A percentile compares a stretch with the other conserved stretches of the same genome.
These are phyloP conservation scores for Boletales sp. DNA, from an alignment of 768 basidiomycete genomes.

Conservation along the genomic window DNA sequence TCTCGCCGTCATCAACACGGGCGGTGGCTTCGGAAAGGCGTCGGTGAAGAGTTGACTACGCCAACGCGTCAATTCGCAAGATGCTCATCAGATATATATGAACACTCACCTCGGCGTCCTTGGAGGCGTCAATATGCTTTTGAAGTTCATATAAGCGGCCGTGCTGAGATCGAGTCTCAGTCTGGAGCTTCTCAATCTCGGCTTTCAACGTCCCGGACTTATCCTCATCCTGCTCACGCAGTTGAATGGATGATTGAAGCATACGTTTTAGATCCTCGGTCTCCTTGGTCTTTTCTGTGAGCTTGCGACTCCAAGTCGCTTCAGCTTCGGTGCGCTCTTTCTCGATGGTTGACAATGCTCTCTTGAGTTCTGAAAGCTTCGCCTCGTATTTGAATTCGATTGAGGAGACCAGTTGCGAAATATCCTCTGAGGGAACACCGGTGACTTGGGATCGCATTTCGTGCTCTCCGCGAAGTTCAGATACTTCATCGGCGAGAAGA, in stretches of 20 bases:
- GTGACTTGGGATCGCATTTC: constrained; percentile 42
- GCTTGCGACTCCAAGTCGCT: constrained; percentile 83
- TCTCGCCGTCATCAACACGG: constrained; percentile 53
- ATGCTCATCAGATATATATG: not conserved
- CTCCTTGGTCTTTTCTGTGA: constrained; percentile 75
- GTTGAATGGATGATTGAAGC: constrained; percentile 55
- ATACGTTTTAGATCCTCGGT: constrained; percentile 64
- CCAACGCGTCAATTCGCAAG: not conserved
- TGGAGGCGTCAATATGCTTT: constrained; percentile 42
- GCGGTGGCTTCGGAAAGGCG: constrained; percentile 47
- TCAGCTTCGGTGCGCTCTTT: constrained; percentile 85
- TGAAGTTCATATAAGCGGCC: constrained; percentile 55
- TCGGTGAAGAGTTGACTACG: constrained; percentile 43
- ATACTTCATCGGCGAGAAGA: constrained; percentile 68
- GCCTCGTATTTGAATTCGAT: constrained; percentile 76
- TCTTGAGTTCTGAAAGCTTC: constrained; percentile 67
- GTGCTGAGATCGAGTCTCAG: constrained; percentile 46
- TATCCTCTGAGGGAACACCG: constrained; percentile 53
- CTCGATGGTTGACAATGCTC: constrained; percentile 61
- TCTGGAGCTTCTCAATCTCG: constrained; percentile 52
- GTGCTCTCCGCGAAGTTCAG: constrained; percentile 59
- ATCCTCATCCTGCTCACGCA: constrained; percentile 57
- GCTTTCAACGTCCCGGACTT: constrained; percentile 46
- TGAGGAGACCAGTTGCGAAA: constrained; percentile 69
- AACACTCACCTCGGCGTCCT: constrained; percentile 61